phyloP scores from a whole-genome alignment of 1,284 basidiomycete genomes.

The Amylostereum areolatum region DNA sequence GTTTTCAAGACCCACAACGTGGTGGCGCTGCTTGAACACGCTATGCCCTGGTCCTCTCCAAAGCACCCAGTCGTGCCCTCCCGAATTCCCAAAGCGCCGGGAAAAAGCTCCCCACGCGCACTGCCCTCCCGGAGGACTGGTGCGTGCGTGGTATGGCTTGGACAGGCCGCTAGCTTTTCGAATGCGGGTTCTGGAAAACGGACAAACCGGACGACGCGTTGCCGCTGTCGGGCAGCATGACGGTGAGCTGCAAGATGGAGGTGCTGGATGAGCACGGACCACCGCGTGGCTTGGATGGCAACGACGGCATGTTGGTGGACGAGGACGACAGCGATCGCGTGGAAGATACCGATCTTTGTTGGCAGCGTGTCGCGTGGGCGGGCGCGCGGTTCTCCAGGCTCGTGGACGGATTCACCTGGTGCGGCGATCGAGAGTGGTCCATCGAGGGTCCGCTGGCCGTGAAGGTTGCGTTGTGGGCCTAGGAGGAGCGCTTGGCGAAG shows the following conservation, averaged over 20 bases:
- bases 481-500: conserved; percentile 54
- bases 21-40: conserved; percentile 60
- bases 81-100: conserved; percentile 21
- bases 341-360: conserved; percentile 26
- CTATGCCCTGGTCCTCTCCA: conserved; percentile 84
- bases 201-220: no score
- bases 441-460: conserved; percentile 63
- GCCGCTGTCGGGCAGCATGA: no score
- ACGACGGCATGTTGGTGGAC: conserved; percentile 78
- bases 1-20: conserved; percentile 61
- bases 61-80: conserved; percentile 53
- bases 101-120: conserved; percentile 47
- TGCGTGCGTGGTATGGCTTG: conserved; percentile 93
- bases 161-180: conserved; percentile 84
- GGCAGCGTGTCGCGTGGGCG: conserved; percentile 71
- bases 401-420: conserved; percentile 76
- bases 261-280: conserved; percentile 63
- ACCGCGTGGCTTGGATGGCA: no score
- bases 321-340: conserved; percentile 54
- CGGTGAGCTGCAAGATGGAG: conserved; percentile 67
- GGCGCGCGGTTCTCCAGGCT: conserved; percentile 63
- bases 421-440: conserved; percentile 57
- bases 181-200: conserved; percentile 82
- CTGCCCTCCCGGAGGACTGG: conserved; percentile 88
- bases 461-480: conserved; percentile 68